Base-by-base conservation (phyloP, 805 yeast genomes). In the Barnettozyma populi region DNA sequence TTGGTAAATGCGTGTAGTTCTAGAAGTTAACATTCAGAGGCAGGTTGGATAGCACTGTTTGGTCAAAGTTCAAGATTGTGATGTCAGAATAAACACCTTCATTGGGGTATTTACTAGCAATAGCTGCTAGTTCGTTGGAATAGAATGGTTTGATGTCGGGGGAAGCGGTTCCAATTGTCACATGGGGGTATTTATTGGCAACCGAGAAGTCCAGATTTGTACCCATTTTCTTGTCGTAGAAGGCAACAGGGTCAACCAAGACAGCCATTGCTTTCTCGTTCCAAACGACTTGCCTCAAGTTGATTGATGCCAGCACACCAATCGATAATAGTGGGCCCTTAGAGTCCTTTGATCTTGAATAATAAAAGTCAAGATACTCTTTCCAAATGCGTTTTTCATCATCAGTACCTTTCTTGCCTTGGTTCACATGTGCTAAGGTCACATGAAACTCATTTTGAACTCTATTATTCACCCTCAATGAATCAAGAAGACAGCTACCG, bases 91-190 rank as follows among this genome's bases (percentile, higher is more conserved):
- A 47, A 3, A 14, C 32, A 2, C 57, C 58, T 32, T 55, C 57
- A 4, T 40, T 44, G 1, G 37, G 36, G 35, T 47, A 47, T 2
- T 36, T 41, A 27, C 43, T 43, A 2, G 50, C 44, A 6, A 54
- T 46, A 32, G 59, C 52, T 16, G 72, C 67, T 24, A 73, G 47
- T 4, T 48, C 52, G 51, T 82, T 81, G 1, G 90, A 76, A 53
- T 78, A 76, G 21, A 69, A 61, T 0, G 94, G 81, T 44, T 64
- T 68, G 3, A 75, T 69, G 0, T 65, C 64, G 0, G 69, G 68
- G 1, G 68, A 56, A 2, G 67, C 58, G 0, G 87, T 77, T 0
- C 90, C 96, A 13, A 88, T 59, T 0, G 97, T 90, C 38, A 90
- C 76, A 61, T 90, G 97, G 0, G 84, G 71, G 50, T 64, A 62